These are phyloP conservation scores for Clonostachys rosea DNA, from an alignment of 2,329 filamentous ascomycete species.

Conservation along the genomic window DNA sequence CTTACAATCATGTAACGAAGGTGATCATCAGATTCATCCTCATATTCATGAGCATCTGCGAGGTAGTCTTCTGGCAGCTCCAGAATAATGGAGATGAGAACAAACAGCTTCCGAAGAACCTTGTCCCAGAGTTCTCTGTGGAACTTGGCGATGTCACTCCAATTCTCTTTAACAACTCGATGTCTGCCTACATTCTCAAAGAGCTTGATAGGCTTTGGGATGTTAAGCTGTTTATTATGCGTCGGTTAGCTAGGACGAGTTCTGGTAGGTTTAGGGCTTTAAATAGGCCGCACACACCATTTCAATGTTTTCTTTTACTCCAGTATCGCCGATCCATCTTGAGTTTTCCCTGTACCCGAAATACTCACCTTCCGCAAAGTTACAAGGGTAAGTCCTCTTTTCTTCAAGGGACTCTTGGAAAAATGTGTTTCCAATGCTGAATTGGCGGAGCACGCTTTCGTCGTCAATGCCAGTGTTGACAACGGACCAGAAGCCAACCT, in stretches of 20 bases:
- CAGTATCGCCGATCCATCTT: background rate
- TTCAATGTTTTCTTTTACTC: background rate
- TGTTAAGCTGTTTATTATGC: slow-evolving; percentile 44
- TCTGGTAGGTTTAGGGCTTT: background rate
- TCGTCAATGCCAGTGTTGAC: slow-evolving; percentile 47
- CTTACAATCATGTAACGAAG: slow-evolving; percentile 52
- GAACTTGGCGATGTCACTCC: slow-evolving; percentile 44
- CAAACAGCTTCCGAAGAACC: slow-evolving; percentile 13
- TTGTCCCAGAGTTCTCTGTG: slow-evolving; percentile 25
- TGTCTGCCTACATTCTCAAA: slow-evolving; percentile 26
- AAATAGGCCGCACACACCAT: background rate
- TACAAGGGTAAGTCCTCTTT: slow-evolving; percentile 32
- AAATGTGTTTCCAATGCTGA: slow-evolving; percentile 47
- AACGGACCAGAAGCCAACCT: slow-evolving; percentile 46
- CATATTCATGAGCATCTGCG: slow-evolving; percentile 44
- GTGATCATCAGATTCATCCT: slow-evolving; percentile 45
- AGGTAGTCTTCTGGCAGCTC: slow-evolving; percentile 49
- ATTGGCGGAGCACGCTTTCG: slow-evolving; percentile 47
- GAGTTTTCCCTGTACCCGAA: slow-evolving; percentile 32
- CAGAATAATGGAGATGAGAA: slow-evolving; percentile 38
- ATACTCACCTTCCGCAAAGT: slow-evolving; percentile 38
- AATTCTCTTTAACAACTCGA: slow-evolving; percentile 28
- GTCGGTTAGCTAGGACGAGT: background rate
- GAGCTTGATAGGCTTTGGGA: slow-evolving; percentile 41
- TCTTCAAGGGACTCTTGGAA: slow-evolving; percentile 43